Conservation (phyloP, 768 basidiomycete species). For the Tricholoma saponaceum region DNA sequence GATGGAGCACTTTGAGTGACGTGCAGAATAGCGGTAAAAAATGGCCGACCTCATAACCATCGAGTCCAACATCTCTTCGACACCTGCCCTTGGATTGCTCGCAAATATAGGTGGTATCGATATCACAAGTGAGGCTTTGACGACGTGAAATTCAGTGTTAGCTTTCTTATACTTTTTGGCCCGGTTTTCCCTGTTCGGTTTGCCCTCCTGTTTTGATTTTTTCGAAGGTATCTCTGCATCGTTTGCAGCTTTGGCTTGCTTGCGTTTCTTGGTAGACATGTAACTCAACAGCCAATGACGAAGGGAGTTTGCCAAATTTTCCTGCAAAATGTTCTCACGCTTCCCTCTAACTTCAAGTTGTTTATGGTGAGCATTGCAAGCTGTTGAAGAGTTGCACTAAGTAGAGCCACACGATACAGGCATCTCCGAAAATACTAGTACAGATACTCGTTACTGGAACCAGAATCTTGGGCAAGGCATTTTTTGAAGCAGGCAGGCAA, state of each 20-base stretch:
- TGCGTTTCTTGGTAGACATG: constrained; percentile 45
- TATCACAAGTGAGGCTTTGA: constrained; percentile 64
- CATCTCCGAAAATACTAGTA: constrained; percentile 72
- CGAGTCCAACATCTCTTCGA: constrained; percentile 87
- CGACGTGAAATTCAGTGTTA: constrained; percentile 53
- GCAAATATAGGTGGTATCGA: constrained; percentile 83
- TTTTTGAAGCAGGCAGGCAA: constrained; percentile 86
- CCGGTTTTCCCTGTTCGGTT: constrained; percentile 13
- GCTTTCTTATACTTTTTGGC: constrained; percentile 32
- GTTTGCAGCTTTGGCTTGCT: constrained; percentile 27
- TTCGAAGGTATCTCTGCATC: constrained; percentile 25
- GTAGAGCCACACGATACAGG: constrained; percentile 37
- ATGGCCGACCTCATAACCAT: constrained; percentile 86
- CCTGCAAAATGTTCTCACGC: constrained; percentile 11
- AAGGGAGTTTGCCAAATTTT: constrained; percentile 4
- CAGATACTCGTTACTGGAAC: constrained; percentile 76
- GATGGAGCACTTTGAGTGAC: background rate
- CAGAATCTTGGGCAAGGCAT: constrained; percentile 88
- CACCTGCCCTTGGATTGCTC: constrained; percentile 65
- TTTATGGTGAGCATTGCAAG: constrained; percentile 11
- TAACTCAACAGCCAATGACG: constrained; percentile 4
- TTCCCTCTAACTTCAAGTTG: background rate
- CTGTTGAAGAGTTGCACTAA: background rate
- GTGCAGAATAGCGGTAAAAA: background rate
- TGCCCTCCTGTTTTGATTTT: constrained; percentile 33